Conservation (phyloP, 164 flowering plant species). For the Stephania yunnanensis region DNA sequence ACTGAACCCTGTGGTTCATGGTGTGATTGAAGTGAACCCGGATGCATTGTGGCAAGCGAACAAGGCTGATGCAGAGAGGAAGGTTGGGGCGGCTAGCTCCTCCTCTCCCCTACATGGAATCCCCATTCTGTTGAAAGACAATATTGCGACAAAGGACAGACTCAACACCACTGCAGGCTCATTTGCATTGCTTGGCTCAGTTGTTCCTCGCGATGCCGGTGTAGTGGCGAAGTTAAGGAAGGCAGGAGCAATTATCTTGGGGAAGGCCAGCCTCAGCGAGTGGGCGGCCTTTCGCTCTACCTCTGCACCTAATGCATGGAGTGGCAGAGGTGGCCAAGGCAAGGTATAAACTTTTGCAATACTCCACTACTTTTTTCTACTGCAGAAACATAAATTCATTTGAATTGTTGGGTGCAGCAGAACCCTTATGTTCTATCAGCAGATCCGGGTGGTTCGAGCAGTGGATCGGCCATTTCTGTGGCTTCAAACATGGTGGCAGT, state of each 20-base stretch:
- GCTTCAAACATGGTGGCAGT: slow-evolving; percentile 39
- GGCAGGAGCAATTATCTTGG: slow-evolving; percentile 35
- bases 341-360: slow-evolving; percentile 17
- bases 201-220: slow-evolving; percentile 28
- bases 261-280: slow-evolving; percentile 38
- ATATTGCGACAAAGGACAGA: slow-evolving; percentile 30
- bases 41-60: background rate
- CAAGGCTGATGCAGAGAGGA: slow-evolving; percentile 7
- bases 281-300: slow-evolving; percentile 25
- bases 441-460: slow-evolving; percentile 35
- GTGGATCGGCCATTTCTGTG: slow-evolving; percentile 35
- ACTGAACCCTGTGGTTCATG: slow-evolving; percentile 21
- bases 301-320: slow-evolving; percentile 30
- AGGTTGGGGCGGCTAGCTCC: background rate
- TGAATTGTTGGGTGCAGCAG: slow-evolving; percentile 19
- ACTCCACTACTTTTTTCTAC: background rate
- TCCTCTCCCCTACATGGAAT: slow-evolving; percentile 41
- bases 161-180: slow-evolving; percentile 41
- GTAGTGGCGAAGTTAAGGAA: slow-evolving; percentile 28
- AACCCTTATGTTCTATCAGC: slow-evolving; percentile 29
- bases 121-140: slow-evolving; percentile 34
- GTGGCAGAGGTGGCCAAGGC: slow-evolving; percentile 29
- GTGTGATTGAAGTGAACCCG: slow-evolving; percentile 8
- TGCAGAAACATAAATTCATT: background rate
- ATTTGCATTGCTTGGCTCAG: slow-evolving; percentile 28